A percentile compares a stretch with the other conserved stretches of the same genome.
Evolutionary conservation across 2,329 filamentous ascomycete species (phyloP).

Genomic region (Aspergillus costaricaensis): DNA sequence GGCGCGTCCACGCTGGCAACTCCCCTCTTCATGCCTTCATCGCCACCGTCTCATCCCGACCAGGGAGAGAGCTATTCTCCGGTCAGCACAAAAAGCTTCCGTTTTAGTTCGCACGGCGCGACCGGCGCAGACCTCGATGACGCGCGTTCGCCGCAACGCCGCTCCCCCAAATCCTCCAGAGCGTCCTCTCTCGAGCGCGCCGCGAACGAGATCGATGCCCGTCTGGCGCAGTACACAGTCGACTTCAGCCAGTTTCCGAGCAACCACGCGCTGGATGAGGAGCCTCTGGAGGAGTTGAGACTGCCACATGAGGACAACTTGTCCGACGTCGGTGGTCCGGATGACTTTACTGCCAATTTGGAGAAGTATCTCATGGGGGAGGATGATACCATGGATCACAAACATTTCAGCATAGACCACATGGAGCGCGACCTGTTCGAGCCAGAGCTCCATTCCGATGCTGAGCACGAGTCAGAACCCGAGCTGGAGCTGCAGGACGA

Average conservation of each 20-base stretch:
- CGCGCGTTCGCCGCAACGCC: slow-evolving; percentile 13
- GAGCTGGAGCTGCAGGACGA: slow-evolving; percentile 16
- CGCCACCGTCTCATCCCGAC: slow-evolving; percentile 30
- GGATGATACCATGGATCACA: slow-evolving; percentile 22
- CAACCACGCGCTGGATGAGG: slow-evolving; percentile 27
- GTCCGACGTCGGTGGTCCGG: slow-evolving; percentile 44
- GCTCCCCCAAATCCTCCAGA: slow-evolving; percentile 20
- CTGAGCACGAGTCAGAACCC: slow-evolving; percentile 11
- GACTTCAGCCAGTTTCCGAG: slow-evolving; percentile 43
- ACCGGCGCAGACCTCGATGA: slow-evolving; percentile 11
- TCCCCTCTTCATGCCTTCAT: slow-evolving; percentile 40
- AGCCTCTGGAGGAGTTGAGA: slow-evolving; percentile 28
- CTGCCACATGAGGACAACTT: slow-evolving; percentile 31
- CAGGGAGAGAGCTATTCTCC: slow-evolving; percentile 25
- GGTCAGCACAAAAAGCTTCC: slow-evolving; percentile 26
- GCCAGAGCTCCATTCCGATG: slow-evolving; percentile 10
- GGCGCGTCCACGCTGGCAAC: slow-evolving; percentile 43
- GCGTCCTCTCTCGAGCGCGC: slow-evolving; percentile 29
- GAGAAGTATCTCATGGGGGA: slow-evolving; percentile 42
- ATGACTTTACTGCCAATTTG: slow-evolving; percentile 47
- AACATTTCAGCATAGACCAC: background rate
- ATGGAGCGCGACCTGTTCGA: background rate
- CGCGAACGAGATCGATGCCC: slow-evolving; percentile 39
- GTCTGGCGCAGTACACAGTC: slow-evolving; percentile 43
- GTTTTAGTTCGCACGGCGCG: slow-evolving; percentile 2